Percentiles rank a stretch among this genome's conserved stretches.
Conservation (phyloP, 176 grass and related monocot species). For the Echinochloa phyllopogon region DNA sequence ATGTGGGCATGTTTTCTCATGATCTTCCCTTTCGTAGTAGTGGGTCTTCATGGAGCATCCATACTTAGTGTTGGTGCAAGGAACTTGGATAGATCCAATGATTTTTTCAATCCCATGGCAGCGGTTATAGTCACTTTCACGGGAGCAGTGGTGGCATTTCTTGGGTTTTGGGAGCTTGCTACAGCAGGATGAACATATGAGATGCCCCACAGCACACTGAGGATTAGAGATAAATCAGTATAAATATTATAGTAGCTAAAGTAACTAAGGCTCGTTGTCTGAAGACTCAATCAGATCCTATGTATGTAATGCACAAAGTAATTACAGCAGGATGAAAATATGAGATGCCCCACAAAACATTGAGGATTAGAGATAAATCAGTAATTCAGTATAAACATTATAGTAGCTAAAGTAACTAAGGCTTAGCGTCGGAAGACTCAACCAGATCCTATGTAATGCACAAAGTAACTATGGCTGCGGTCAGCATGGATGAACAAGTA, state of each 20-base stretch:
- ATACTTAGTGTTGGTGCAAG: conserved; percentile 22
- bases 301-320: too few relatives aligned
- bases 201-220: conserved; percentile 26
- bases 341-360: conserved; percentile 23
- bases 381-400: background rate
- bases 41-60: conserved; percentile 9
- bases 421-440: background rate
- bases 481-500: background rate
- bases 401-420: background rate
- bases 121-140: background rate
- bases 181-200: conserved; percentile 30
- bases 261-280: background rate
- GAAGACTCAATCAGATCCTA: background rate
- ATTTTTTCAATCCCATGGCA: conserved; percentile 13
- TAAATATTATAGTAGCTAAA: background rate
- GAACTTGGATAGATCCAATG: conserved; percentile 18
- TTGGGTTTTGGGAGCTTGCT: background rate
- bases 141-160: background rate
- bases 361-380: background rate
- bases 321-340: conserved; percentile 25
- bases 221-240: background rate
- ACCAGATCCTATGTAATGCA: background rate
- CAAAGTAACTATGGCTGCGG: background rate
- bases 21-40: background rate
- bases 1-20: background rate